A percentile compares a stretch with the other conserved stretches of the same genome.
Evolutionary conservation across 2,329 filamentous ascomycete species (phyloP).

Genomic region (Pseudogymnoascus sp.): DNA sequence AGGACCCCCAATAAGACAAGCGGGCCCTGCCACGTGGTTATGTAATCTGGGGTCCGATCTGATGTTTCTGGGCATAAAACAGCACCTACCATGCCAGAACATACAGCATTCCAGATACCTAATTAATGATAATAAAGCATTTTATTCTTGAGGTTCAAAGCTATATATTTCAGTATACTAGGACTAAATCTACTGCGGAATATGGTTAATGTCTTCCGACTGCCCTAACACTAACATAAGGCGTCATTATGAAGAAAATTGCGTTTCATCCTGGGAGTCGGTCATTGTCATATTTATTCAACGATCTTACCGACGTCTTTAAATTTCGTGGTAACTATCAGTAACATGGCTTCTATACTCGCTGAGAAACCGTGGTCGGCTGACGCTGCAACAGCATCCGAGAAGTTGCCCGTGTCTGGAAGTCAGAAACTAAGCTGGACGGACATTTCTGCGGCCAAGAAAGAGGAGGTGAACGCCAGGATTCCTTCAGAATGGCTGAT

Average conservation of each 20-base stretch:
- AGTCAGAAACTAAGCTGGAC: constrained; percentile 1
- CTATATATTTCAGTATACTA: not conserved
- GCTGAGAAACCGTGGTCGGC: not conserved
- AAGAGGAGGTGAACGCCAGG: not conserved
- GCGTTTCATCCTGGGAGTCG: not conserved
- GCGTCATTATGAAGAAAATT: not conserved
- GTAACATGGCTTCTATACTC: not conserved
- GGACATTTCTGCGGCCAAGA: constrained; percentile 4
- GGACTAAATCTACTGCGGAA: not conserved
- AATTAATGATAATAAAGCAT: not conserved
- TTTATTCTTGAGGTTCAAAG: not conserved
- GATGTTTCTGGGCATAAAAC: not conserved
- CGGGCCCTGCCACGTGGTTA: not conserved
- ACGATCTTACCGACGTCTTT: not conserved
- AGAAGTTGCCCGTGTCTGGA: not conserved
- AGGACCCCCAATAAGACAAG: not conserved
- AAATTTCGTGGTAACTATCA: not conserved
- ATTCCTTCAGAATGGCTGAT: constrained; percentile 8
- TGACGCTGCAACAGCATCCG: not conserved
- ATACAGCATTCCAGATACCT: not conserved
- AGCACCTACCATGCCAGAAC: not conserved
- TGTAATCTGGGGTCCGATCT: not conserved
- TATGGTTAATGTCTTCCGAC: not conserved
- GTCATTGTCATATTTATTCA: not conserved
- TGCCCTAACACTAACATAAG: not conserved